Base-by-base conservation (phyloP, 169 alveolate genomes). In the Cyclospora cayetanensis region DNA sequence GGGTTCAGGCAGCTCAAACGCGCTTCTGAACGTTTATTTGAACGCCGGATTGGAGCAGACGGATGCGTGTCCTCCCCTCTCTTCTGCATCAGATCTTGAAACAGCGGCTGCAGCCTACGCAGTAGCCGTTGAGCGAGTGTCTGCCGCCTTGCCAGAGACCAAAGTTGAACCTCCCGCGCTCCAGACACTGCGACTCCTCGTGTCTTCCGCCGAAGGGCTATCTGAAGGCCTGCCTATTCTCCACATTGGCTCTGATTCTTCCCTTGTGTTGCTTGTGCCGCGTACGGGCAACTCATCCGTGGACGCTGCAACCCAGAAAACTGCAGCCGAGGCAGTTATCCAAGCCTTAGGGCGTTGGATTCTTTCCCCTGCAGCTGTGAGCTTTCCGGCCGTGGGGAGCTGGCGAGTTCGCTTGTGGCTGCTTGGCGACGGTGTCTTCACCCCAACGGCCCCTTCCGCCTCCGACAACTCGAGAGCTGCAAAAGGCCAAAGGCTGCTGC, bases 281-380 rank as follows among this genome's bases (percentile, higher is more conserved):
- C 63, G 29, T 15, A 22, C 27, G 88, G 20, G 72, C 31, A 46
- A 31, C 27, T 43, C 65, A 76, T 29, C 84, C 22, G 42, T n/a
- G 27, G 66, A 42, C 29, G 63, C 63, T n/a, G 53, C 60, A 5
- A 15, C 29, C 41, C 60, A 22, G 53, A 37, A 74, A 25, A 25
- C 31, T 29, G 88, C 88, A 43, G 88, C 88, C n/a, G 88, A 42
- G 70, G 88, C 88, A 29, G 70, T 37, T 11, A 50, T n/a, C 22
- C 88, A 77, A 46, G 88, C 43, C n/a, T 37, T 77, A 50, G 88
- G 88, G 31, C 68, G 88, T 20, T 77, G 88, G 88, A 20, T 77
- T 15, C 63, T 77, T 34, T 77, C 88, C 1, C 88, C 88, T 25
- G 72, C 72, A 60, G 63, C 84, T 18, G 72, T 70, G 1, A 1